Evolutionary conservation across 2,329 filamentous ascomycete genomes (phyloP).

Genomic region (Penicillium sp.): DNA sequence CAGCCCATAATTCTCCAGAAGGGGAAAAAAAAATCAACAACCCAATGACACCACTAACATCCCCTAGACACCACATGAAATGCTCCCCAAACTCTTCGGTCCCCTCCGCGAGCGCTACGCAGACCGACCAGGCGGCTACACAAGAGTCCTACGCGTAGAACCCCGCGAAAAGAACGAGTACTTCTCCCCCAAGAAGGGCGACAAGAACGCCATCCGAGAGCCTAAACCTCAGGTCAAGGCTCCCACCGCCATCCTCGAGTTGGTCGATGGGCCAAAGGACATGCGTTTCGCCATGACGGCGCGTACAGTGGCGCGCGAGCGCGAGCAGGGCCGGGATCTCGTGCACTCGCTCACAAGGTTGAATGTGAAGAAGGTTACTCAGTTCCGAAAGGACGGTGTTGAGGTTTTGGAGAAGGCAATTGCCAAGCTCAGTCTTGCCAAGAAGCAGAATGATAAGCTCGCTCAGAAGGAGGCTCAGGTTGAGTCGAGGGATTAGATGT

Average conservation of each 20-base stretch:
- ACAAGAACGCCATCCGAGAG: constrained; percentile 16
- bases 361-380: constrained; percentile 82
- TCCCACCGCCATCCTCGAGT: constrained; percentile 83
- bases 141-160: constrained; percentile 88
- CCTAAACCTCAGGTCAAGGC: constrained; percentile 68
- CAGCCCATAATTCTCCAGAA: neutral
- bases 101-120: constrained; percentile 77
- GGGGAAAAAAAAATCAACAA: neutral
- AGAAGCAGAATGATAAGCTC: constrained; percentile 32
- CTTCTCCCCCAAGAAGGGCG: constrained; percentile 19
- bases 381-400: constrained; percentile 67
- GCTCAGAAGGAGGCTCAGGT: constrained; percentile 32
- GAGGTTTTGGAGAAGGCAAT: constrained; percentile 65
- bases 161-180: constrained; percentile 61
- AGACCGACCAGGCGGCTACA: constrained; percentile 84
- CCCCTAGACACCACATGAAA: constrained; percentile 40
- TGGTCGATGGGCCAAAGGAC: constrained; percentile 91
- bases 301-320: constrained; percentile 68
- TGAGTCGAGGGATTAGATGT: constrained; percentile 6
- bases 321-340: constrained; percentile 53
- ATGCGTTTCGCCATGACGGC: constrained; percentile 95
- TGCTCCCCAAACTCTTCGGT: constrained; percentile 83
- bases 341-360: constrained; percentile 70
- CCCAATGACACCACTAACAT: constrained; percentile 3
- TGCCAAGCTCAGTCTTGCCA: constrained; percentile 55